A percentile compares a stretch with the other conserved stretches of the same genome.
phyloP scores from a whole-genome alignment of 164 flowering plant species.

The Aristolochia contorta region DNA sequence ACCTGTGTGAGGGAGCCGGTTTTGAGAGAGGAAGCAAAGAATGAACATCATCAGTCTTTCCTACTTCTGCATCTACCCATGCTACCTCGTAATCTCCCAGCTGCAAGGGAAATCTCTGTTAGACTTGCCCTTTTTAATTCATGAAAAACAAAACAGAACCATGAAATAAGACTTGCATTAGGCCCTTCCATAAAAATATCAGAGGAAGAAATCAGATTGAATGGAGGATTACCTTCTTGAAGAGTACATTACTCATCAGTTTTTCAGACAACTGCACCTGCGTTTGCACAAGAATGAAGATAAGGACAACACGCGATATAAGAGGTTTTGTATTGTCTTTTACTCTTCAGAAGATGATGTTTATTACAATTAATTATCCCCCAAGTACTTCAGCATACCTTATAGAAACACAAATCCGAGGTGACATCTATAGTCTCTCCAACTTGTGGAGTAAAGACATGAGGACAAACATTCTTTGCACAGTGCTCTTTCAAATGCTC shows the following conservation, averaged over 20 bases:
- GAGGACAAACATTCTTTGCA: constrained; percentile 71
- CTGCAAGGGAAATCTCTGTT: constrained; percentile 29
- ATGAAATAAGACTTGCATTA: background rate
- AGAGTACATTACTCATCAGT: constrained; percentile 89
- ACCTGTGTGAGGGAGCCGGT: constrained; percentile 72
- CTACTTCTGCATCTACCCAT: constrained; percentile 91
- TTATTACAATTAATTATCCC: too few relatives aligned
- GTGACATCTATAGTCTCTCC: constrained; percentile 93
- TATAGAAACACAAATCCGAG: constrained; percentile 94
- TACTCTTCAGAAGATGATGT: too few relatives aligned
- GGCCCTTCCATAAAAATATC: background rate
- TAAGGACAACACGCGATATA: too few relatives aligned
- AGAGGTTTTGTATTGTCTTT: too few relatives aligned
- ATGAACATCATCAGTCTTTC: constrained; percentile 61
- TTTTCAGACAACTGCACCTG: constrained; percentile 96
- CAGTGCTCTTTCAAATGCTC: constrained; percentile 97
- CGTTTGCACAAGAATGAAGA: background rate
- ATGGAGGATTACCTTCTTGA: constrained; percentile 57
- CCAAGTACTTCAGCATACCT: constrained; percentile 32
- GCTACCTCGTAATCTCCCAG: constrained; percentile 94
- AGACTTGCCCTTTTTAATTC: constrained; percentile 1
- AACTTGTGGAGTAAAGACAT: constrained; percentile 94
- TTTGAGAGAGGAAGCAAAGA: constrained; percentile 71
- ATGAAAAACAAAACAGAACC: background rate
- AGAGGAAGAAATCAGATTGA: background rate